Evolutionary conservation across 345 rosid species (phyloP), one percentile per base, ranked within the genome.

Genomic region (Moringa oleifera): DNA sequence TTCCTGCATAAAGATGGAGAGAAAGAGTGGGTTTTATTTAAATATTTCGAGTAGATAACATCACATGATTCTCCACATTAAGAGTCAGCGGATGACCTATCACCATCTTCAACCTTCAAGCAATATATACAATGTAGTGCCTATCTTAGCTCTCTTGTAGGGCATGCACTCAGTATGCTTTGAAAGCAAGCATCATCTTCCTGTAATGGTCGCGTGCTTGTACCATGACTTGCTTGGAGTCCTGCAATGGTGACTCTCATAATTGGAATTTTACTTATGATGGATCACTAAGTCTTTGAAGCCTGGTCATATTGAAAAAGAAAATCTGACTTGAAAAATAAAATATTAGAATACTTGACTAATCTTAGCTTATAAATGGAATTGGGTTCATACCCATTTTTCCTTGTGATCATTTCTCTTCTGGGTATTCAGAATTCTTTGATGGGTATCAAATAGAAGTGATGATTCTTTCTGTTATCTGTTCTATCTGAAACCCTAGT

Each of bases 41-140:
- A 47, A 31, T 7, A 51, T 18, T 17, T 24, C 11, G n/a, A 17
- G 53, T 33, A 33, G 37, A 33, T 33, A 33, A 33, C 37, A 33
- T 28, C 77, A 79, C 74, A 72, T 72, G 78, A 63, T n/a, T 53
- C 45, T 67, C 71, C 75, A 63, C 55, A 58, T 20, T 41, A 41
- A 41, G 12, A 1, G 37, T 58, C 18, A 51, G 55, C 63, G 51
- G 66, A 64, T 59, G 74, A 62, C 18, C 60, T 46, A 57, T 76
- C 71, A 57, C 73, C 63, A 61, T 72, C 80, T 61, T 59, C 58
- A 24, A 52, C 63, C 65, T 59, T 19, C 37, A 68, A 59, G 52
- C 21, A 56, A 28, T 18, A 55, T 33, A 15, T 58, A 31, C 62
- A 23, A 0, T 57, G 23, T 33, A 23, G 24, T 23, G 25, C 25